Conservation (phyloP, 2,329 filamentous ascomycete species). For the Apiospora koreana region DNA sequence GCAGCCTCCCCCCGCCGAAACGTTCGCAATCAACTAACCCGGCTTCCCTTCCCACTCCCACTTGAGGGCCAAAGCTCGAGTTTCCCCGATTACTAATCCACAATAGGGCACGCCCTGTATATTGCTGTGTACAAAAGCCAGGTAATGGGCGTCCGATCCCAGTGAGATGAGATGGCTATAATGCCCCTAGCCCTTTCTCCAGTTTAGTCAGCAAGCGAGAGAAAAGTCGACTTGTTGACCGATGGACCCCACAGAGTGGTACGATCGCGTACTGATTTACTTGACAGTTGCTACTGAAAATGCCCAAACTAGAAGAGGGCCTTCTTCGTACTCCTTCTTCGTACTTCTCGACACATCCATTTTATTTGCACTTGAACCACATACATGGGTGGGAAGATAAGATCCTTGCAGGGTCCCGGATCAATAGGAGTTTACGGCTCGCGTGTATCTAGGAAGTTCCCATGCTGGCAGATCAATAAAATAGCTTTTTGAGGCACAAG, state of each 20-base stretch:
- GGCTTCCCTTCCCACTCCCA: neutral
- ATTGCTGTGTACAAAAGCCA: slow-evolving; percentile 1
- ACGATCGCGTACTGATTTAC: slow-evolving; percentile 10
- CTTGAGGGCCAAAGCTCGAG: neutral
- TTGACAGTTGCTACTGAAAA: slow-evolving; percentile 7
- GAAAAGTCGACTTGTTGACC: neutral
- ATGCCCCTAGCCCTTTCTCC: neutral
- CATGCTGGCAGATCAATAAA: slow-evolving; percentile 36
- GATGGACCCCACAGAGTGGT: neutral
- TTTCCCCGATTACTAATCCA: neutral
- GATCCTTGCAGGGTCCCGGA: neutral
- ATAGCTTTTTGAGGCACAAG: slow-evolving; percentile 36
- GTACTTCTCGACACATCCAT: slow-evolving; percentile 4
- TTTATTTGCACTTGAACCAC: neutral
- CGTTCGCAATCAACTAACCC: slow-evolving; percentile 27
- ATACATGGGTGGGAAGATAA: neutral
- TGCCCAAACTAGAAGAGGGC: neutral
- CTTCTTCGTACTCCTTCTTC: slow-evolving; percentile 3
- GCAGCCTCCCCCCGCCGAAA: slow-evolving; percentile 32
- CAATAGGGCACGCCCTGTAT: neutral
- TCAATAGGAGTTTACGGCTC: neutral
- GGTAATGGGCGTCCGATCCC: neutral
- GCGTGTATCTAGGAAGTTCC: slow-evolving; percentile 32
- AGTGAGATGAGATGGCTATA: slow-evolving; percentile 2
- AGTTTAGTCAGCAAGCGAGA: neutral